Base-by-base conservation (phyloP, 768 basidiomycete genomes). In the Heimioporus sp. region DNA sequence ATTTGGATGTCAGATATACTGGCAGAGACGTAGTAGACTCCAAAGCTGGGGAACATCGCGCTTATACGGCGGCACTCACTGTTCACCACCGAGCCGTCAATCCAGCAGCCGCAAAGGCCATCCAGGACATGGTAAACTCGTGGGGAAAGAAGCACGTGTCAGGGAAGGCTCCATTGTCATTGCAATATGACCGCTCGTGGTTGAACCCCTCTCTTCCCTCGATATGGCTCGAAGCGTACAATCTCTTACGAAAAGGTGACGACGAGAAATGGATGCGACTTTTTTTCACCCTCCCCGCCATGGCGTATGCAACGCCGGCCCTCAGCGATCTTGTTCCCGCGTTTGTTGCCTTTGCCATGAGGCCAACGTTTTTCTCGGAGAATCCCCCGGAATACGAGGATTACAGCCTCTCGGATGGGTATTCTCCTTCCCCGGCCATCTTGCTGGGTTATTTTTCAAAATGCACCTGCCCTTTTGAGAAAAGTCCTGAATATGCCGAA, bases 241-340 rank as follows among this genome's bases (percentile, higher is more conserved):
- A 66, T 31, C 36, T 54, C n/a, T 65, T 60, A 36, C 58, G 63
- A 20, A 16, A 15, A 13, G 43, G 48, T 30, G 11, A 48, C 17
- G 37, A 21, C 16, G 21, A 15, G 38, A 24, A 32, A 53, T 21
- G 54, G 51, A 30, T 16, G 8, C 43, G 36, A 8, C 31, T 72
- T 20, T 48, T 59, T n/a, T 72, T 72, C 46, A 60, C 61, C 3
- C 58, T 71, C 10, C 53, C 68, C 20, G 62, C 66, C 9, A 60
- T 72, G 58, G 64, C 47, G 12, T 73, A 70, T 48, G 52, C 45
- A 3, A 64, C 64, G 10, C 46, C 64, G 1, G 9, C 45, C 0
- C 21, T 51, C 34, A 16, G 48, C 3, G 43, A 48, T n/a, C 51
- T 70, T 20, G 54, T 68, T 13, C 55, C 64, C 11, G 59, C 62